Evolutionary conservation across 768 basidiomycete species (phyloP), one percentile per base, ranked within the genome.

Genomic region (Tulasnella sp.): DNA sequence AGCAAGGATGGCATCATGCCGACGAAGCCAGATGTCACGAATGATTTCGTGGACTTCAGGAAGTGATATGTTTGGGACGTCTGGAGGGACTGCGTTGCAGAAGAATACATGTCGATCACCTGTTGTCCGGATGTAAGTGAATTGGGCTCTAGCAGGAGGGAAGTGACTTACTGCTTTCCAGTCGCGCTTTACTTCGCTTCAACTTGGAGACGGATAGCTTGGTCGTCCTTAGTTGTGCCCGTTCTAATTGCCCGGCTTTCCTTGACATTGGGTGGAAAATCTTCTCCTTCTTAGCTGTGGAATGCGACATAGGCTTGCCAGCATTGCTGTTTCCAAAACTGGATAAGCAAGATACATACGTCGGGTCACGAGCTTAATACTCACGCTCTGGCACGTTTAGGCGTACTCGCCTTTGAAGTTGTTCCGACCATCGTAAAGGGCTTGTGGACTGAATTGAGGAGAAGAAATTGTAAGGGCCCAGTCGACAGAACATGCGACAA

Each of bases 251-350:
- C 11, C 76, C 80, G 2, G 89, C 89, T 72, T 91, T 92, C 62
- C 89, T 77, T 21, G 89, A 92, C 49, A 83, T 75, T 3, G 89
- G 89, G 67, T 92, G 89, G 63, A 84, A 85, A 9, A 90, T 64
- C 65, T 91, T 91, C 66, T 87, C 86, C 71, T 81, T 86, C 34
- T 69, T 82, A 38, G 53, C 34, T 24, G 25, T 21, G 42, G 43
- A n/a, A 42, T 55, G 34, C 22, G 54, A 55, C 11, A n/a, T 48
- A 5, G 45, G 45, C 25, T 45, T 38, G n/a, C 54, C 54, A 17
- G 34, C 34, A 38, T 38, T 38, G 15, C 34, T 38, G 15, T 38
- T 15, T 15, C 34, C 34, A 38, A 38, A 38, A 7, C 5, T 15
- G 5, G 34, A 38, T 38, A 38, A 7, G 5, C 5, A 15, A 38